Base-by-base conservation (phyloP, 495 filamentous ascomycete genomes). In the Penicillium arizonense region DNA sequence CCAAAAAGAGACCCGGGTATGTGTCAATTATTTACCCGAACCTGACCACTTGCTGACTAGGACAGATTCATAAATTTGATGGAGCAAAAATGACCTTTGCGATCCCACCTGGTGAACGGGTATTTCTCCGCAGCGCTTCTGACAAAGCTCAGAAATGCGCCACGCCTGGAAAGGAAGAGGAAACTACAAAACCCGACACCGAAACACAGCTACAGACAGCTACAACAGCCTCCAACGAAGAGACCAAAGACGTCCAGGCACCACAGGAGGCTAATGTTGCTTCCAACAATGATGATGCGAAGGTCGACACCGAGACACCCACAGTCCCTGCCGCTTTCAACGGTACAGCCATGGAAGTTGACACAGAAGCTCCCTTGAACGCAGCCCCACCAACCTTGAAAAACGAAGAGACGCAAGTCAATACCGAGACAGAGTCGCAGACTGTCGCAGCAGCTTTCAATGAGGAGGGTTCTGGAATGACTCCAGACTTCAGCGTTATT, bases 1-100 rank as follows among this genome's bases (percentile, higher is more conserved):
- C 23, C 76, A 80, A 30, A 82, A 82, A 55, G 79, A 82, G 41
- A 70, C 59, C 11, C 71, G 65, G 62, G 77, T 80, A 62, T 50
- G 70, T 55, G 11, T 26, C 14, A 18, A 3, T 16, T 14, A 34
- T 47, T 26, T 7, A n/a, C 7, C 4, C 8, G 0, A 18, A 24
- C 16, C 36, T 2, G 3, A 9, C 38, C 23, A 16, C 37, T 53
- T 59, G 18, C 58, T 63, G 41, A 61, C 24, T 18, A 0, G 35
- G 20, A 12, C 35, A 79, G 75, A 67, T 82, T 20, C 51, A 68
- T 23, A 66, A 63, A 16, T 67, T 77, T 28, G 55, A 70, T 12
- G 64, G 59, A 18, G 44, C 56, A 1, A 59, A 51, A 2, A 45
- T 82, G 33, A 73, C 67, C 3, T 74, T 81, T 46, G 62, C 65